phyloP scores from a whole-genome alignment of 2,329 filamentous ascomycete species.

The Cladosporium sp. region DNA sequence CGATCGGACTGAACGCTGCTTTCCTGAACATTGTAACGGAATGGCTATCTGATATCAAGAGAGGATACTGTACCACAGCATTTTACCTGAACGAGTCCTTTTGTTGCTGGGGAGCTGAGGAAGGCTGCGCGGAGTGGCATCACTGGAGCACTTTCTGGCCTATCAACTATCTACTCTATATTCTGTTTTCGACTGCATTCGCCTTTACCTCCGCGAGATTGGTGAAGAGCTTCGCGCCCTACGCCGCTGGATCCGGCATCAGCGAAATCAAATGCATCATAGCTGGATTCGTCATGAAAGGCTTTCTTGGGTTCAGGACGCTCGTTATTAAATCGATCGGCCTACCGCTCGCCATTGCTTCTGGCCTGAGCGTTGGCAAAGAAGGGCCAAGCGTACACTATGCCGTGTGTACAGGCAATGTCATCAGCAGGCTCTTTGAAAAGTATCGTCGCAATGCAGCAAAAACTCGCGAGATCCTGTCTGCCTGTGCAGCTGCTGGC shows the following conservation, averaged over 20 bases:
- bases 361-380: conserved; percentile 90
- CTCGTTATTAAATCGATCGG: conserved; percentile 91
- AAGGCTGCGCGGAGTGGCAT: conserved; percentile 85
- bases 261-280: conserved; percentile 99
- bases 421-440: conserved; percentile 86
- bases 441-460: conserved; percentile 91
- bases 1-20: conserved; percentile 89
- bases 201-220: conserved; percentile 77
- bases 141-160: conserved; percentile 75
- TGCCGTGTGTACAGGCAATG: conserved; percentile 94
- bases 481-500: conserved; percentile 88
- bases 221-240: conserved; percentile 89
- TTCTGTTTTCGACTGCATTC: conserved; percentile 72
- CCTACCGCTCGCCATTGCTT: conserved; percentile 86
- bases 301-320: conserved; percentile 88
- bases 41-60: conserved; percentile 93
- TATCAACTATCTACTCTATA: conserved; percentile 84
- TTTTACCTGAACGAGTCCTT: conserved; percentile 98
- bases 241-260: conserved; percentile 93
- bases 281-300: conserved; percentile 98
- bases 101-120: conserved; percentile 95
- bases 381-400: conserved; percentile 99
- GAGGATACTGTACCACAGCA: conserved; percentile 90
- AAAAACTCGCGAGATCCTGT: conserved; percentile 92
- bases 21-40: conserved; percentile 94